phyloP scores from a whole-genome alignment of 2,329 filamentous ascomycete genomes.

The Tricladium varicosporioides region DNA sequence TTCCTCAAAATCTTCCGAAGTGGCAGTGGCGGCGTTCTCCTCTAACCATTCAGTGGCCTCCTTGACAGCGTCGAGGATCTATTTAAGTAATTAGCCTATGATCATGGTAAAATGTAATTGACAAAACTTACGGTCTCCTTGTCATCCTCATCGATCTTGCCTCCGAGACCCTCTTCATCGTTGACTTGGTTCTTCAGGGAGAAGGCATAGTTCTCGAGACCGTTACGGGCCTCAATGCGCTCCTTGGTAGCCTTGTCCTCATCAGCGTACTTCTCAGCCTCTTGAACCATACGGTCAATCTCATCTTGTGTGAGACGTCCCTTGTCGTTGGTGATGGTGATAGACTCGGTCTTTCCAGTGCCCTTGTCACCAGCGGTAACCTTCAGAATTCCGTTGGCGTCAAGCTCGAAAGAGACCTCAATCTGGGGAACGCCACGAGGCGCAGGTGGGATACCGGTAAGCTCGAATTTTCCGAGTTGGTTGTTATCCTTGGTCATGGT shows the following conservation, averaged over 20 bases:
- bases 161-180: constrained; percentile 92
- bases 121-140: constrained; percentile 78
- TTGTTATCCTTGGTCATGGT: constrained; percentile 97
- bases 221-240: constrained; percentile 94
- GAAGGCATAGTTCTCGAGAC: constrained; percentile 98
- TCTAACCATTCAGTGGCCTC: constrained; percentile 96
- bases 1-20: constrained; percentile 95
- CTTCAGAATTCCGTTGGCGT: constrained; percentile 98
- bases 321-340: constrained; percentile 99
- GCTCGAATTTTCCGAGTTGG: constrained; percentile 95
- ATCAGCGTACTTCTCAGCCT: constrained; percentile 98
- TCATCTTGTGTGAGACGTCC: constrained; percentile 93
- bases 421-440: constrained; percentile 97
- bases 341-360: constrained; percentile 94
- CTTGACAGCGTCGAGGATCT: constrained; percentile 94
- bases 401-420: constrained; percentile 95
- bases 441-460: constrained; percentile 91
- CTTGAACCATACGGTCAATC: constrained; percentile 98
- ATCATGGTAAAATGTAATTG: background rate
- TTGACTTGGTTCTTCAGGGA: constrained; percentile 99
- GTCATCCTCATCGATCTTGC: constrained; percentile 98
- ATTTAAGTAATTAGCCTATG: constrained; percentile 36
- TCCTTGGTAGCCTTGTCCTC: constrained; percentile 98
- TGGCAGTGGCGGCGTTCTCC: constrained; percentile 83
- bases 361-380: constrained; percentile 97